phyloP scores from a whole-genome alignment of 1,284 basidiomycete genomes.

The Cryptococcus sp. region DNA sequence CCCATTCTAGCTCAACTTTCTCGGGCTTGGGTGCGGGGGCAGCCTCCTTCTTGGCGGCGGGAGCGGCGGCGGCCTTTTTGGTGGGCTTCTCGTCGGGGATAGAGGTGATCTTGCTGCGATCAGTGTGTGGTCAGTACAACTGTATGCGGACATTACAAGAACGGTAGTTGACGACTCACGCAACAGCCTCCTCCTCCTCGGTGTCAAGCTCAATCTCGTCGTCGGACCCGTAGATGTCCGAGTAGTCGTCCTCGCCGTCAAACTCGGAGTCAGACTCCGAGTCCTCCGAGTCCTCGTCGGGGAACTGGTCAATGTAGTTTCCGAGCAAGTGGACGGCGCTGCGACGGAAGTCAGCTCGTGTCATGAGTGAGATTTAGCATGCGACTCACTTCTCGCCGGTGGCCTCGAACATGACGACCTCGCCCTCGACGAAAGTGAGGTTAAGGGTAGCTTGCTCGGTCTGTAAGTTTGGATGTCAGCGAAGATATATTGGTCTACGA shows the following conservation, averaged over 20 bases:
- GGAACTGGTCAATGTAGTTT: conserved; percentile 71
- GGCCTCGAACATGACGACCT: conserved; percentile 69
- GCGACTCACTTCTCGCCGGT: conserved; percentile 74
- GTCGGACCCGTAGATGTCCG: conserved; percentile 53
- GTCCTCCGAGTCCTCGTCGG: conserved; percentile 48
- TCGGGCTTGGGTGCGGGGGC: too few relatives aligned
- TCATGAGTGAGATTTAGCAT: background rate
- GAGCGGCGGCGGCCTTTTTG: conserved; percentile 37
- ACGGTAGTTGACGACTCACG: conserved; percentile 20
- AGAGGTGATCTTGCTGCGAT: conserved; percentile 43
- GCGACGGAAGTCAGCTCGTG: conserved; percentile 23
- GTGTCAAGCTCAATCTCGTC: conserved; percentile 58
- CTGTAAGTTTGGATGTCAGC: conserved; percentile 50
- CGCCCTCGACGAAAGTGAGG: conserved; percentile 72
- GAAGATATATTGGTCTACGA: background rate
- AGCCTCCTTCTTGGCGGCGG: too few relatives aligned
- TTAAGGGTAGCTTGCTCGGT: conserved; percentile 78
- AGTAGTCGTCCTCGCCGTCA: conserved; percentile 54
- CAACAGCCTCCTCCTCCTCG: conserved; percentile 52
- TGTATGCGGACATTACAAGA: background rate
- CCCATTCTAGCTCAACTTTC: conserved; percentile 54
- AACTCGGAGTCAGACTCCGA: conserved; percentile 51
- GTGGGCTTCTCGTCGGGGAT: conserved; percentile 31
- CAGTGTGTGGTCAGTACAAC: background rate
- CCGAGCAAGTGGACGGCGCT: conserved; percentile 84